These are phyloP conservation scores for Kwoniella shandongensis DNA, from an alignment of 768 basidiomycete genomes.

Conservation along the genomic window DNA sequence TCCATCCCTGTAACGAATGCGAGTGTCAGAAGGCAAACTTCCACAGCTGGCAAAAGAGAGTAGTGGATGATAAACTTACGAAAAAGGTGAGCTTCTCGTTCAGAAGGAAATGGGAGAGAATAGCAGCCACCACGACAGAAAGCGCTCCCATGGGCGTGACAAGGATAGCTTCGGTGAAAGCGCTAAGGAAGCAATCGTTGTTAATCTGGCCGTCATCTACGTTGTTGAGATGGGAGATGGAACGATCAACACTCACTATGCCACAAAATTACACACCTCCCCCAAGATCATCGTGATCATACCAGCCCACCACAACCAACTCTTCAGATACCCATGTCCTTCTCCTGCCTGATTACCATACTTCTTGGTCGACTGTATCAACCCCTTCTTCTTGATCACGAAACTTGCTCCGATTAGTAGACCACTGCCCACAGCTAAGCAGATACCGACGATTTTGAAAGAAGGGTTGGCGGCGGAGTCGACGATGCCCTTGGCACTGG, in stretches of 20 bases:
- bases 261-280: slow-evolving; percentile 52
- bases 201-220: neutral
- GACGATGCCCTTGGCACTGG: slow-evolving; percentile 20
- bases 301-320: slow-evolving; percentile 86
- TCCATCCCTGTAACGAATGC: slow-evolving; percentile 65
- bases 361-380: slow-evolving; percentile 59
- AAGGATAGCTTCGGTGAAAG: slow-evolving; percentile 87
- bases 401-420: slow-evolving; percentile 84
- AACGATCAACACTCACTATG: slow-evolving; percentile 43
- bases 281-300: slow-evolving; percentile 96
- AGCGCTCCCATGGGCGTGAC: slow-evolving; percentile 96
- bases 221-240: too few relatives aligned
- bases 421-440: slow-evolving; percentile 63
- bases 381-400: slow-evolving; percentile 97
- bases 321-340: slow-evolving; percentile 93
- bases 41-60: neutral
- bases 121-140: slow-evolving; percentile 91
- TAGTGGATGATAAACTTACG: slow-evolving; percentile 30
- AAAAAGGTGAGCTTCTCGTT: slow-evolving; percentile 91
- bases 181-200: slow-evolving; percentile 62
- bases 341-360: slow-evolving; percentile 62
- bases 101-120: slow-evolving; percentile 88
- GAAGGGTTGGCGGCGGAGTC: slow-evolving; percentile 33
- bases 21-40: neutral
- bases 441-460: slow-evolving; percentile 56